A percentile compares a stretch with the other conserved stretches of the same genome.
These are phyloP conservation scores for Neobulgaria alba DNA, from an alignment of 2,329 filamentous ascomycete genomes.

Conservation along the genomic window DNA sequence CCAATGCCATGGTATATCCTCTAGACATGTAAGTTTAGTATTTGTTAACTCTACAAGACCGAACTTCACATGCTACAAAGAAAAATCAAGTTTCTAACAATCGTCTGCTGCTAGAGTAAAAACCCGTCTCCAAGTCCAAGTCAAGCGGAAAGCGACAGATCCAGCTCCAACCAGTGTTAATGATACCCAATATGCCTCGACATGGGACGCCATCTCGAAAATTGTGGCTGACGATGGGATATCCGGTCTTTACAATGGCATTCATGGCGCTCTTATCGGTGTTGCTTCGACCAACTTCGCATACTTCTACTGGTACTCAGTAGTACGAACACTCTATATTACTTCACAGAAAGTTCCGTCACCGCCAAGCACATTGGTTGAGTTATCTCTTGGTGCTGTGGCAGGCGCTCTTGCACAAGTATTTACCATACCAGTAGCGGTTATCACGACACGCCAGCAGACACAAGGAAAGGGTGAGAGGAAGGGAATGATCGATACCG, in stretches of 20 bases:
- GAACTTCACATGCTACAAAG: too few relatives aligned
- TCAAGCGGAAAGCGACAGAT: conserved; percentile 51
- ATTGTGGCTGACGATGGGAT: conserved; percentile 77
- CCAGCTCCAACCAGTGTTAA: conserved; percentile 35
- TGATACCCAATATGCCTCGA: conserved; percentile 73
- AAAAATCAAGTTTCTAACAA: not conserved
- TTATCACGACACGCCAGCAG: conserved; percentile 92
- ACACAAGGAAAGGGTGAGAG: conserved; percentile 78
- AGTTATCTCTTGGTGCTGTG: conserved; percentile 76
- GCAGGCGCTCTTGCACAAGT: conserved; percentile 88
- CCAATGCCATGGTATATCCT: conserved; percentile 92
- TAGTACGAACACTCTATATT: conserved; percentile 75
- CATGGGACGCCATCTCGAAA: conserved; percentile 78
- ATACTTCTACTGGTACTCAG: conserved; percentile 98
- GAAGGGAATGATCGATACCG: conserved; percentile 81
- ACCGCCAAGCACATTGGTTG: conserved; percentile 68
- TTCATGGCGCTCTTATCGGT: conserved; percentile 76
- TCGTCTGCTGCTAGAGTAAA: conserved; percentile 59
- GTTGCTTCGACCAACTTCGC: conserved; percentile 98
- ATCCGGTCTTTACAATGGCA: conserved; percentile 77
- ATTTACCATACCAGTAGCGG: conserved; percentile 93
- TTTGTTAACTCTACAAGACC: too few relatives aligned
- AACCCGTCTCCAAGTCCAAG: conserved; percentile 90
- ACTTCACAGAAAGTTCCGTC: conserved; percentile 47
- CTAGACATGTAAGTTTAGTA: conserved; percentile 83